Evolutionary conservation across 78 protist species (phyloP), one percentile per base, ranked within the genome.

Genomic region (Monosiga brevicollis): DNA sequence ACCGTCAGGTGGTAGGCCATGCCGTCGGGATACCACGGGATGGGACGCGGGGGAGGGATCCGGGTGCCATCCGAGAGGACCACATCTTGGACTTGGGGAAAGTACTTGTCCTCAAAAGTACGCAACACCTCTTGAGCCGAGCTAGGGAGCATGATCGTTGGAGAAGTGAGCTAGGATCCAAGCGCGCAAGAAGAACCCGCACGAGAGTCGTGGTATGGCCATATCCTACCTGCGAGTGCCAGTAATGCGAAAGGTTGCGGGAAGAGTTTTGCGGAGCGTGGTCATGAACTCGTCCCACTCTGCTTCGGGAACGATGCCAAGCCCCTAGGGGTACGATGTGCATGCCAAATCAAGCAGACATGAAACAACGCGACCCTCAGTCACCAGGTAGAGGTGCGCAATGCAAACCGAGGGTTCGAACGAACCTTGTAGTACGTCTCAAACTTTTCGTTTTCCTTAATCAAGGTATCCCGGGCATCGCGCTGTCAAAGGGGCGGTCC

Each of bases 181-280:
- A 23, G 26, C 80, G 1, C 23, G 37, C n/a, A n/a, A n/a, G n/a
- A n/a, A n/a, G n/a, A n/a, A n/a, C n/a, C 25, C 11, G 73, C 73
- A 23, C 29, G 73, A 32, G 6, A n/a, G n/a, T 20, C 82, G 32
- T 79, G 43, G 3, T 6, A 3, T 54, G 10, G 74, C 49, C 74
- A 20, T 20, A 80, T 22, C 84, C 24, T 22, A 70, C 84, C 35
- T 40, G 15, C 42, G 9, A 6, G 37, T 41, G 39, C 85, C 85
- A 0, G 79, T 73, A 71, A 82, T 82, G 78, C 85, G 85, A 79
- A 82, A 82, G 73, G 85, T 41, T 15, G 79, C 23, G 40, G 85
- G 85, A 24, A 82, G 77, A 11, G 11, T 32, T 42, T 20, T 23
- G 29, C 62, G 62, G 36, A 82, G 2, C 20, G 79, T 2, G 26